Evolutionary conservation across 176 grass and related monocot genomes (phyloP).

Genomic region (Poa annua): DNA sequence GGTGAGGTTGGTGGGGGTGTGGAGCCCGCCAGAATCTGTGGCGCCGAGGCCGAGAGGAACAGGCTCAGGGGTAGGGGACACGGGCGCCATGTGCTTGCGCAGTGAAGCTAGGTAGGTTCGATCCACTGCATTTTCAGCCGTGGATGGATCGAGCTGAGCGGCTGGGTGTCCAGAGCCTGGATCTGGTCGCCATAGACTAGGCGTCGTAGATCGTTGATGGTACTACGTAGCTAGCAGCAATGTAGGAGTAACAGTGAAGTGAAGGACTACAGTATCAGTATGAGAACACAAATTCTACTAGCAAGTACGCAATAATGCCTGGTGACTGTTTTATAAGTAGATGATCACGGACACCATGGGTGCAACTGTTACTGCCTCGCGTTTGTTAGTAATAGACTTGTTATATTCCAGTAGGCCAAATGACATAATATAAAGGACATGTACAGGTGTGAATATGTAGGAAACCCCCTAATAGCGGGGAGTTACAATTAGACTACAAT

Average conservation of each 20-base stretch:
- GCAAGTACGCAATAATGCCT: conserved; percentile 8
- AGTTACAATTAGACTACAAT: too few relatives aligned
- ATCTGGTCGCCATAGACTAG: background rate
- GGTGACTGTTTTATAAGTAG: background rate
- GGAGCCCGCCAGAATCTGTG: conserved; percentile 26
- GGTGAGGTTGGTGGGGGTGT: conserved; percentile 22
- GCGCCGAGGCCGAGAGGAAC: background rate
- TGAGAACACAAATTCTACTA: background rate
- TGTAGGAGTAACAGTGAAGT: background rate
- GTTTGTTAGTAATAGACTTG: too few relatives aligned
- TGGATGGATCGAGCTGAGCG: background rate
- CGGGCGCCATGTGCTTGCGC: conserved; percentile 4
- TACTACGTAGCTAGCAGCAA: background rate
- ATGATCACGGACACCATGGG: background rate
- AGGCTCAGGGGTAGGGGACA: background rate
- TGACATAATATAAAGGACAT: too few relatives aligned
- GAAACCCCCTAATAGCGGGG: too few relatives aligned
- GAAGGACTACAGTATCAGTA: background rate
- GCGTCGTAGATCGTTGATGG: background rate
- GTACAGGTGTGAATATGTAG: too few relatives aligned
- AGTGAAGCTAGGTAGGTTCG: conserved; percentile 1
- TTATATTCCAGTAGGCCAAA: too few relatives aligned
- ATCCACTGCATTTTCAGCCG: background rate
- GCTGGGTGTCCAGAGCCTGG: background rate
- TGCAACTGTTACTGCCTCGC: background rate